Base-by-base conservation (phyloP, 495 filamentous ascomycete species). In the Corynascus novoguineensis region DNA sequence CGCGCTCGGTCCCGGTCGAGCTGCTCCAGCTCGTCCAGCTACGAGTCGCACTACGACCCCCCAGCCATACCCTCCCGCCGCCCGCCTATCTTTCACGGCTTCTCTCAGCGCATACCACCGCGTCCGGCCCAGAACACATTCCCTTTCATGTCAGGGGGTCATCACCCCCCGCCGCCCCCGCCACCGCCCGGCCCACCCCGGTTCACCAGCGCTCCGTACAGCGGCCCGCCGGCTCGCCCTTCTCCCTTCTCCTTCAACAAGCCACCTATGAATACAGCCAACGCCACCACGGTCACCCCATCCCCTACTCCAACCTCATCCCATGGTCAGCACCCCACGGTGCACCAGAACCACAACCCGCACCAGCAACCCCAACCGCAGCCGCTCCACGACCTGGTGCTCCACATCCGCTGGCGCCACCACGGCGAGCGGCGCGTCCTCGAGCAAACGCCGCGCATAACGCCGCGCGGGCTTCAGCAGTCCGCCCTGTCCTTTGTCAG, bases 371-470 rank as follows among this genome's bases (percentile, higher is more conserved):
- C 14, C 35, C 10, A 38, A 14, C 35, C 35, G 5, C 1, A 5
- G 5, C 35, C 29, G 9, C 29, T 38, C 5, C 42, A 49, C 28
- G 58, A 61, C 56, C 27, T 67, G 24, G 57, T 65, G 37, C 61
- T 76, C 27, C 63, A 60, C 38, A 64, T 75, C 57, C 59, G 45
- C 44, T 67, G 67, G 67, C 46, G 53, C 19, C 51, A 60, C 40
- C 66, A 65, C 67, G 66, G 67, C 55, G 60, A 66, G 48, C 57
- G 59, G 15, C 70, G 60, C 19, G 40, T 66, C 40, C 60, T 73
- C 15, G 61, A 64, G 10, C 62, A 58, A 8, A 22, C 37, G 8
- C 5, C 35, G 9, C 35, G 27, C 24, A 40, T 61, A 12, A 24
- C 50, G 3, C 0, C 62, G 28, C 57, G 60, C 50, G 53, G 48